These are phyloP conservation scores for Neohortaea acidophila DNA, from an alignment of 495 filamentous ascomycete species.

Conservation along the genomic window DNA sequence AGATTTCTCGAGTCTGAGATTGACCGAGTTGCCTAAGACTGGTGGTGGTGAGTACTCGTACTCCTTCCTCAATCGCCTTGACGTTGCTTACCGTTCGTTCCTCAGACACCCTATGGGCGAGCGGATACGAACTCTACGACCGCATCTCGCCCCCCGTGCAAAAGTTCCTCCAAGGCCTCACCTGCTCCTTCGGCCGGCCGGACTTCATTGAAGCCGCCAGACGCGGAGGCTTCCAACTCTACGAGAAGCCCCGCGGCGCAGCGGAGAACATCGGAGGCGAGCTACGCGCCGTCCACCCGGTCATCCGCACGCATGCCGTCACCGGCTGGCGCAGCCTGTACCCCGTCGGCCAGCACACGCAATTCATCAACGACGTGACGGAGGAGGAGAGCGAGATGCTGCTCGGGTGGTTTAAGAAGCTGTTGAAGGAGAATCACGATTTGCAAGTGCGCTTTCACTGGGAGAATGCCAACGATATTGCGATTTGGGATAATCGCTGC, in stretches of 20 bases:
- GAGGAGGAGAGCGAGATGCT: conserved; percentile 48
- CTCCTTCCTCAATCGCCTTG: neutral
- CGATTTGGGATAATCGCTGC: conserved; percentile 67
- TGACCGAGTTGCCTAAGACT: conserved; percentile 45
- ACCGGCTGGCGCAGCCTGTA: conserved; percentile 66
- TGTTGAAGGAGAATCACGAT: conserved; percentile 65
- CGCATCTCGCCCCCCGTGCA: conserved; percentile 50
- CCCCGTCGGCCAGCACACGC: conserved; percentile 46
- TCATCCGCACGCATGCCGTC: conserved; percentile 64
- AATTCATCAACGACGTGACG: conserved; percentile 49
- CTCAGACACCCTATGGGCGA: conserved; percentile 44
- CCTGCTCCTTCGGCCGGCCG: conserved; percentile 49
- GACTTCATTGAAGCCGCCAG: conserved; percentile 44
- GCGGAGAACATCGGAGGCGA: conserved; percentile 53
- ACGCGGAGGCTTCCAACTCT: conserved; percentile 42
- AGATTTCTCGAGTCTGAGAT: conserved; percentile 22
- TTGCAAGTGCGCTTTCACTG: conserved; percentile 55
- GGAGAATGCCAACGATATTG: conserved; percentile 23
- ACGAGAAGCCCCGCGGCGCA: conserved; percentile 36
- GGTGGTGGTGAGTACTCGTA: conserved; percentile 48
- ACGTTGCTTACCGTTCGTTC: neutral
- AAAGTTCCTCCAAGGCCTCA: conserved; percentile 51
- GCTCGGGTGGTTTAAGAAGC: conserved; percentile 22
- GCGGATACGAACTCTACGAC: conserved; percentile 65
- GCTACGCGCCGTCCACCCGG: conserved; percentile 52